Percentiles rank a stretch among this genome's conserved stretches.
phyloP scores from a whole-genome alignment of 148 eudicot genomes.

The Fallopia convolvulus region DNA sequence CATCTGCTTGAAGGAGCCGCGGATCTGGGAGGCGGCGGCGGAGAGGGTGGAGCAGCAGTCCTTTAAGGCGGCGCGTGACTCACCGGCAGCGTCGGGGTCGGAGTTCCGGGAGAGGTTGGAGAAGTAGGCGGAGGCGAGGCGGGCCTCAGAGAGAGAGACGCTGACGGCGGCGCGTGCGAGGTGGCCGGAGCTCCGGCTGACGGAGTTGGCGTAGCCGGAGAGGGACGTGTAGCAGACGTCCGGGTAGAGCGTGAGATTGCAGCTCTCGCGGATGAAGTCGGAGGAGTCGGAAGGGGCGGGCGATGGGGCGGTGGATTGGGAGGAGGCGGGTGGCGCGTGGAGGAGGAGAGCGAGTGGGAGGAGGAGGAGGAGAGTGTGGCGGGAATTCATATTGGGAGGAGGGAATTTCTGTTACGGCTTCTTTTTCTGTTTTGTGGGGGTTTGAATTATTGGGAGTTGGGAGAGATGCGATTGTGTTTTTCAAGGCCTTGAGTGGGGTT shows the following conservation, averaged over 20 bases:
- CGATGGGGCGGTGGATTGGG: background rate
- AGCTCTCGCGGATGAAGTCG: constrained; percentile 55
- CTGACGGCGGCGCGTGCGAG: constrained; percentile 55
- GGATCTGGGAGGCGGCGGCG: constrained; percentile 44
- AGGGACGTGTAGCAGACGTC: constrained; percentile 57
- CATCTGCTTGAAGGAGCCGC: constrained; percentile 56
- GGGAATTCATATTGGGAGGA: background rate
- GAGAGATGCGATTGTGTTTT: background rate
- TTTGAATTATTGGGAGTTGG: background rate
- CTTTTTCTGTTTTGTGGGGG: background rate
- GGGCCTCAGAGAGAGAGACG: constrained; percentile 38
- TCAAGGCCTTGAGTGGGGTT: background rate
- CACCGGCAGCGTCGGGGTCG: constrained; percentile 19
- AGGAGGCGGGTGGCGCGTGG: background rate
- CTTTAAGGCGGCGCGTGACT: constrained; percentile 39
- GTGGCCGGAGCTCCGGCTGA: constrained; percentile 35
- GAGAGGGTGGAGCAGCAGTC: constrained; percentile 47
- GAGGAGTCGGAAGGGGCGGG: constrained; percentile 2
- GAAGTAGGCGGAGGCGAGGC: constrained; percentile 20
- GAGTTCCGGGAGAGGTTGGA: constrained; percentile 30
- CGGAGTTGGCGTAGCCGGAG: constrained; percentile 38
- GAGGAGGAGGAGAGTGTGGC: background rate
- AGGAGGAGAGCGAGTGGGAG: constrained; percentile 5
- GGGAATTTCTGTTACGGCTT: background rate
- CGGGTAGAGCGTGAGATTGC: constrained; percentile 59